A percentile compares a stretch with the other conserved stretches of the same genome.
phyloP scores from a whole-genome alignment of 2,329 filamentous ascomycete species.

The Mycosphaerelloides madeirae region DNA sequence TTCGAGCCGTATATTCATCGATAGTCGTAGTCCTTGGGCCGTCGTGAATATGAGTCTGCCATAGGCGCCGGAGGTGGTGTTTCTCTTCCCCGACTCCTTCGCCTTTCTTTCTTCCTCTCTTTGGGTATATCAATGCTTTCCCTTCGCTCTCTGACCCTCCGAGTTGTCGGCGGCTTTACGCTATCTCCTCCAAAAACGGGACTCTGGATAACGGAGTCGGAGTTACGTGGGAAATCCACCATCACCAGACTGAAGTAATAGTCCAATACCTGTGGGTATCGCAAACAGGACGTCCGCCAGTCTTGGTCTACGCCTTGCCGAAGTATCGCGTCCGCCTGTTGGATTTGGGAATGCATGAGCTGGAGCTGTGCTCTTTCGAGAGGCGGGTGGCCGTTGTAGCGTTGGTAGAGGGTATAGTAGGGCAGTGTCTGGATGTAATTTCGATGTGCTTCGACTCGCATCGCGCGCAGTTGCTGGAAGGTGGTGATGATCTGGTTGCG shows the following conservation, averaged over 20 bases:
- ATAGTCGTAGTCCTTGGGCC: background rate
- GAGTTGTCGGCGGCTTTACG: conserved; percentile 18
- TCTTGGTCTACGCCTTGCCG: conserved; percentile 74
- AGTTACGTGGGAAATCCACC: conserved; percentile 58
- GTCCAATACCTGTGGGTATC: conserved; percentile 75
- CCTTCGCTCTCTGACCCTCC: conserved; percentile 31
- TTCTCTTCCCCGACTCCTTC: conserved; percentile 21
- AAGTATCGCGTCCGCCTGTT: conserved; percentile 59
- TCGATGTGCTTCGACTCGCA: conserved; percentile 39
- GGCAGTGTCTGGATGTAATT: conserved; percentile 43
- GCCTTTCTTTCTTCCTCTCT: conserved; percentile 20
- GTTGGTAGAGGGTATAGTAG: conserved; percentile 44
- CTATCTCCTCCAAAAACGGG: conserved; percentile 29
- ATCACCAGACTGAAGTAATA: conserved; percentile 72
- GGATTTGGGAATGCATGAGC: conserved; percentile 50
- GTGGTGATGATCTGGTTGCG: conserved; percentile 42
- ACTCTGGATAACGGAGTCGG: conserved; percentile 34
- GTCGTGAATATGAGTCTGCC: conserved; percentile 11
- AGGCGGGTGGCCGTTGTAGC: conserved; percentile 42
- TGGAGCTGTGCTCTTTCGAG: conserved; percentile 38
- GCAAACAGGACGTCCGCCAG: conserved; percentile 69
- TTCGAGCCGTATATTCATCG: too few relatives aligned
- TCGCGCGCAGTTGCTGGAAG: conserved; percentile 38
- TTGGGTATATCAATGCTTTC: conserved; percentile 18
- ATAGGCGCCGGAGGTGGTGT: conserved; percentile 22